Base-by-base conservation (phyloP, 2,329 filamentous ascomycete species). In the Cladosporium sp. region DNA sequence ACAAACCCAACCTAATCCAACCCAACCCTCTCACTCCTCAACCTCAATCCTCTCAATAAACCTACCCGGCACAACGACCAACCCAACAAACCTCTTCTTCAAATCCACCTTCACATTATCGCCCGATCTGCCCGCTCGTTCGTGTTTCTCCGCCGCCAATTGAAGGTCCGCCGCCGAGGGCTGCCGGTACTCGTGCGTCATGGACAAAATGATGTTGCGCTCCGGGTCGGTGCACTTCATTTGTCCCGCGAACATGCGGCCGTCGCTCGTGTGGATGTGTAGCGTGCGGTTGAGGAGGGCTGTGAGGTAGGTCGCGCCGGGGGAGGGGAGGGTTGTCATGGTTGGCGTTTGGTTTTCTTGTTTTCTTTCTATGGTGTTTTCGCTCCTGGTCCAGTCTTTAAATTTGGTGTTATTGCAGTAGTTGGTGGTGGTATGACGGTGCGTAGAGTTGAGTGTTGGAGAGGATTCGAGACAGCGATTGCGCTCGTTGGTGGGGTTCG, bases 151-250 rank as follows among this genome's bases (percentile, higher is more conserved):
- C 4, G 63, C 59, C 2, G 69, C 67, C 50, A 65, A 64, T 54
- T 64, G 64, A 54, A 77, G 66, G 29, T 75, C 69, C 2, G 73
- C 71, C 9, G 66, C 59, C 7, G 69, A 65, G 4, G 90, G 90
- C 52, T 83, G 80, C 2, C 92, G 87, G 70, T 96, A 97, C 70
- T 99, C 93, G 69, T 93, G 87, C 0, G 92, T 88, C 58, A 87
- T 80, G 30, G 86, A 80, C 45, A 99, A 81, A 47, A 99, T 89
- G 57, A 97, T 79, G 64, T 99, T 68, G 61, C 81, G 82, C 55
- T 96, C 88, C 53, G 86, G 83, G 74, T 99, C 93, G 24, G 91
- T 96, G 74, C 93, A 99, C 71, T 95, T 96, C 72, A 99, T 88
- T 56, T 84, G 79, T 17, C 93, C 93, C 50, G 90, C 82, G 69